phyloP scores from a whole-genome alignment of 495 filamentous ascomycete genomes.

The Xylaria longipes region DNA sequence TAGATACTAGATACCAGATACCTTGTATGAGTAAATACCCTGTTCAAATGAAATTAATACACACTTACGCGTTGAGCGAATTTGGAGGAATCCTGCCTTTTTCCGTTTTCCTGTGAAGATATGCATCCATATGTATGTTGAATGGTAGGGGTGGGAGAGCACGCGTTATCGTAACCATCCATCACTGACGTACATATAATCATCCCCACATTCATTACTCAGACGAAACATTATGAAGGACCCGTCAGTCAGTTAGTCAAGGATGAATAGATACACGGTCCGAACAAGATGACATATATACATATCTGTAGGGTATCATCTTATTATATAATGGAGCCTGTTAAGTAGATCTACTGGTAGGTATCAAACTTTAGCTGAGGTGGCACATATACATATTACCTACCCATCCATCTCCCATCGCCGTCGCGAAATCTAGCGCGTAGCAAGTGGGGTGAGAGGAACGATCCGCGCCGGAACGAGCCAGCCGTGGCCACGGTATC shows the following conservation, averaged over 20 bases:
- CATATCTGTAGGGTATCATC: not conserved
- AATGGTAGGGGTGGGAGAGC: not conserved
- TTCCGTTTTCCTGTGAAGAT: not conserved
- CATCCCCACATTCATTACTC: too few relatives aligned
- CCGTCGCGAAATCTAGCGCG: not conserved
- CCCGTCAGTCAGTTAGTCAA: not conserved
- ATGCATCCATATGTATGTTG: not conserved
- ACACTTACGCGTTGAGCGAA: not conserved
- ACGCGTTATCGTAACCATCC: not conserved
- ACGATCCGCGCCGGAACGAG: conserved; percentile 14
- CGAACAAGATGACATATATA: not conserved
- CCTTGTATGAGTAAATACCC: conserved; percentile 4
- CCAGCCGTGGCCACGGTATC: conserved; percentile 35
- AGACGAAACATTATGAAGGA: too few relatives aligned
- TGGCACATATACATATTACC: not conserved
- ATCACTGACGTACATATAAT: not conserved
- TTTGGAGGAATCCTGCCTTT: not conserved
- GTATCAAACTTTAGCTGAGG: not conserved
- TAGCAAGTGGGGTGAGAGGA: not conserved
- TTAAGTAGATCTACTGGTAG: not conserved
- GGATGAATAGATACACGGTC: not conserved
- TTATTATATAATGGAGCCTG: not conserved
- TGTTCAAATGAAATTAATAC: not conserved
- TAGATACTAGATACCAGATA: too few relatives aligned
- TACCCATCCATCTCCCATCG: not conserved